Percentiles rank a stretch among this genome's conserved stretches.
Conservation (phyloP, 768 basidiomycete species). For the Agaricus subrufescens region DNA sequence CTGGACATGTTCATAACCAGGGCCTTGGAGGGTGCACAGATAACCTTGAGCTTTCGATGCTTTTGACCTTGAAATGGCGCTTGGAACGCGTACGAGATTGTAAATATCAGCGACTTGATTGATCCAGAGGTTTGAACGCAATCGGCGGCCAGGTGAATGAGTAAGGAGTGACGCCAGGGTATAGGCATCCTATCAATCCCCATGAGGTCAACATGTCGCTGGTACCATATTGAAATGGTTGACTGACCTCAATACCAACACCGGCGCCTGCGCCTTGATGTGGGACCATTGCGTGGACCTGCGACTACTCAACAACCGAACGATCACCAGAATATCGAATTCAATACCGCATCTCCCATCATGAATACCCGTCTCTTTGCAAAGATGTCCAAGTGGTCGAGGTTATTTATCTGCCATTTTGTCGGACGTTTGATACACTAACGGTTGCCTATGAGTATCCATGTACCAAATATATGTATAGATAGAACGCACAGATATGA, state of each 20-base stretch:
- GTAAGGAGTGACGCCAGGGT: conserved; percentile 34
- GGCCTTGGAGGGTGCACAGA: conserved; percentile 12
- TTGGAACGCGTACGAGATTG: conserved; percentile 20
- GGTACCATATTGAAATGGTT: conserved; percentile 1
- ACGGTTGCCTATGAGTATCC: neutral
- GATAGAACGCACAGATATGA: conserved; percentile 11
- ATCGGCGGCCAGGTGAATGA: conserved; percentile 22
- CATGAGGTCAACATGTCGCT: conserved; percentile 16
- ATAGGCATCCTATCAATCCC: conserved; percentile 35
- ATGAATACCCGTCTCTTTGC: conserved; percentile 16
- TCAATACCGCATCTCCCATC: conserved; percentile 19
- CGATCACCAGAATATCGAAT: neutral
- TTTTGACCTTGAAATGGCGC: conserved; percentile 18
- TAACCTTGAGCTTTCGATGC: conserved; percentile 12
- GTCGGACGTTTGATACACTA: conserved; percentile 17
- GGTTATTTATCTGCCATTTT: conserved; percentile 18
- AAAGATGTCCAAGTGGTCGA: conserved; percentile 15
- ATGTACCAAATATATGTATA: neutral
- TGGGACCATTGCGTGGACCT: conserved; percentile 44
- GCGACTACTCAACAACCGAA: neutral
- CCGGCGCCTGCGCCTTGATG: conserved; percentile 46
- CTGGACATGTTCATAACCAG: conserved; percentile 21
- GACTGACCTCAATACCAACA: conserved; percentile 39
- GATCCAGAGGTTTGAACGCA: conserved; percentile 13
- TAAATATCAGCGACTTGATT: conserved; percentile 20